Base-by-base conservation (phyloP, 2,329 filamentous ascomycete species). In the Shiraia bambusicola region DNA sequence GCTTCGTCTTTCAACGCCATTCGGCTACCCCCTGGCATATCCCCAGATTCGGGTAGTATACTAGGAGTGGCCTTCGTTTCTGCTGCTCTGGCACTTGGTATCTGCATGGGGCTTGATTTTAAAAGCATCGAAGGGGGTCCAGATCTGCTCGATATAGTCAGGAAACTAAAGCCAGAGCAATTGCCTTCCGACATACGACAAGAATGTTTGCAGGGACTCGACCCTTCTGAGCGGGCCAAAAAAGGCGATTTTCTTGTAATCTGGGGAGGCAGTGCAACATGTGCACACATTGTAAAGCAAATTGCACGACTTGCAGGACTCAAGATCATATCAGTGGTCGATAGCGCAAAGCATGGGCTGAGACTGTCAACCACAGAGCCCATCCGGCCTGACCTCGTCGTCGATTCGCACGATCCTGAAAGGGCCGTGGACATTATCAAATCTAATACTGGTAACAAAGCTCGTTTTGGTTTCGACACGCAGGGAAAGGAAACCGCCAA, bases 201-300 rank as follows among this genome's bases (percentile, higher is more conserved):
- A 4, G 86, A 89, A 59, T 84, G 82, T 41, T 73, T 86, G n/a
- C 61, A 74, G 0, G 75, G 76, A 0, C 79, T 85, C 5, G 50
- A 60, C 0, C 57, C 69, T 1, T 55, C 63, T 0, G 82, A 87
- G 48, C 71, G 82, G 7, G 77, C 82, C 1, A 71, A 72, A 29
- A 53, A 67, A 0, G 84, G 83, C 0, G 86, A 90, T 45, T 89
- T 84, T 79, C 68, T 90, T 28, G 81, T 80, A 1, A 80, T 90
- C 33, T 90, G 86, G 86, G 86, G 86, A 42, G 86, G 64, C 6
- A 88, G 84, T 1, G 86, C 84, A 1, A 87, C 83, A 0, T 87
- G 83, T 1, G 86, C 84, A 0, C 78, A 82, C 49, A 72, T 87
- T 6, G 74, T 79, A 0, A 75, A 84, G 3, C 86, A 90, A 56